Conservation (phyloP, 1,284 basidiomycete genomes). For the Paramarasmius palmivorus region DNA sequence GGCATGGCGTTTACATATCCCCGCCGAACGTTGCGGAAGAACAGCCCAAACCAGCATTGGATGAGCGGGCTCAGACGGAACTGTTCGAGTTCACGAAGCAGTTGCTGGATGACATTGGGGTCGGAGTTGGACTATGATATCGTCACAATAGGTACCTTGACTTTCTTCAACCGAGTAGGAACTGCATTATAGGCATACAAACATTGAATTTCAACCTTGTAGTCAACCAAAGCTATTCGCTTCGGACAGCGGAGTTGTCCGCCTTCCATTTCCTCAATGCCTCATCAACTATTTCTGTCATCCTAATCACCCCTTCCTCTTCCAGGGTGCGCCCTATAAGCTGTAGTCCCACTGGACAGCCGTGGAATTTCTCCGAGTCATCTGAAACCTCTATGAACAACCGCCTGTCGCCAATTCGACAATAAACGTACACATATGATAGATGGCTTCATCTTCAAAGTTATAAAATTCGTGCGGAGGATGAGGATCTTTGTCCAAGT, state of each 20-base stretch:
- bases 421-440: slow-evolving; percentile 54
- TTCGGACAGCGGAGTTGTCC: too few relatives aligned
- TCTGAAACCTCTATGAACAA: slow-evolving; percentile 43
- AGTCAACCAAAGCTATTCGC: too few relatives aligned
- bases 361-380: slow-evolving; percentile 53
- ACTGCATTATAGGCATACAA: too few relatives aligned
- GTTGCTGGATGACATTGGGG: slow-evolving; percentile 4
- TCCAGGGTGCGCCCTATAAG: slow-evolving; percentile 64
- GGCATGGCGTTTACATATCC: slow-evolving; percentile 20
- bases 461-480: slow-evolving; percentile 50
- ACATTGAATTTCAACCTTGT: too few relatives aligned
- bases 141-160: too few relatives aligned
- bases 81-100: slow-evolving; percentile 9
- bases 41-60: slow-evolving; percentile 6
- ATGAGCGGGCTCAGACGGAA: slow-evolving; percentile 7
- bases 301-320: slow-evolving; percentile 61
- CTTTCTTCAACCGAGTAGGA: too few relatives aligned
- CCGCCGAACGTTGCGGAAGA: slow-evolving; percentile 18
- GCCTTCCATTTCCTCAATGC: slow-evolving; percentile 32
- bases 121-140: neutral
- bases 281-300: slow-evolving; percentile 51
- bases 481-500: slow-evolving; percentile 37
- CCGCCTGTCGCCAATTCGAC: slow-evolving; percentile 18
- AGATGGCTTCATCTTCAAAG: slow-evolving; percentile 50
- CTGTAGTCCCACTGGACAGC: slow-evolving; percentile 68